Evolutionary conservation across 768 basidiomycete species (phyloP), one percentile per base, ranked within the genome.

Genomic region (Zangia roseola): DNA sequence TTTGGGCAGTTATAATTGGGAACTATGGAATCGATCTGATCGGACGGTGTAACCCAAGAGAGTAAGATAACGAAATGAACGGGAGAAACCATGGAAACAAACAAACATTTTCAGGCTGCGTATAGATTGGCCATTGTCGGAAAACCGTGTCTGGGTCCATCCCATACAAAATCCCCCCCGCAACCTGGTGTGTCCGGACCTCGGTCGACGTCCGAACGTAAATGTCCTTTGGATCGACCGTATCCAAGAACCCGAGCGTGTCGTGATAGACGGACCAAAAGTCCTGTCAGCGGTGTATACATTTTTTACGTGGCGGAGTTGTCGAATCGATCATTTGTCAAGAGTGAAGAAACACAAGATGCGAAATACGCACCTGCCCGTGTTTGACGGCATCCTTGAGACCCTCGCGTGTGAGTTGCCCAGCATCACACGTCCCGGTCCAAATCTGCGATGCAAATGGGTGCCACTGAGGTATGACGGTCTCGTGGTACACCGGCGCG

Each of bases 131-230:
- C 64, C 74, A 77, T 4, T 50, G 59, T 41, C 56, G 67, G 9
- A 41, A 47, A 0, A 62, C 54, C n/a, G 64, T 63, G 6, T 43
- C 47, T 1, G 69, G 64, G 41, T 76, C 76, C 74, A 78, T 76
- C 3, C 78, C 77, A 28, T 62, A 69, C 16, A 79, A 59, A 38
- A 79, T 47, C 6, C 69, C 78, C 33, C 75, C 67, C 0, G 75
- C 73, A 19, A 76, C 75, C 49, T 78, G 74, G 48, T 75, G 71
- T 33, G 77, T 79, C 24, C 78, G 65, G n/a, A 68, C 70, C 46
- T 73, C 74, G 16, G 69, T 72, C 8, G 75, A 70, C 2, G 75
- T 73, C 21, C 78, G 71, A 23, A 79, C 47, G 47, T 69, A 67
- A n/a, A 78, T 71, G 20, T 75, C 70, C 12, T 60, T 47, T 14